Evolutionary conservation across 306 rosid genomes (phyloP).

Genomic region (Senna siamea): DNA sequence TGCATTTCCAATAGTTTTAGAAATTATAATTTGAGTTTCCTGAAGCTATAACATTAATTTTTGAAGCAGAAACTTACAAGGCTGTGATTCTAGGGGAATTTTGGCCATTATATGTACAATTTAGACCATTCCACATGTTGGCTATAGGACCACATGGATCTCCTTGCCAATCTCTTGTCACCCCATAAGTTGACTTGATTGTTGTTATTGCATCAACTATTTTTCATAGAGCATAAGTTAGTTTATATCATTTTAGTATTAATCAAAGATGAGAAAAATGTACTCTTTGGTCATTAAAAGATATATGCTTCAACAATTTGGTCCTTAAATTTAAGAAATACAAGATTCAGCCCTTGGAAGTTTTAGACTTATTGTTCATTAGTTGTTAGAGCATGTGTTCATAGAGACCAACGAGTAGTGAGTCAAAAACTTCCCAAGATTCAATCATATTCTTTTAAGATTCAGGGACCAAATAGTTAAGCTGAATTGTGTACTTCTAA

Average conservation of each 20-base stretch:
- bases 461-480: no score
- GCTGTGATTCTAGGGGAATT: conserved; percentile 46
- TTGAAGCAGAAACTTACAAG: conserved; percentile 41
- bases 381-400: no score
- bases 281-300: no score
- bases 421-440: no score
- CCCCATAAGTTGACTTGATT: conserved; percentile 50
- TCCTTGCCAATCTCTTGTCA: conserved; percentile 59
- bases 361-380: no score
- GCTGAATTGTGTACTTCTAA: no score
- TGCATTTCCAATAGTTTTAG: not conserved
- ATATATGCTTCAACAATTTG: no score
- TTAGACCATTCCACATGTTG: conserved; percentile 57
- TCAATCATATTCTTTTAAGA: no score
- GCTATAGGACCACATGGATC: conserved; percentile 56
- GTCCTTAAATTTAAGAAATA: no score
- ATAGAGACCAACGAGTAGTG: no score
- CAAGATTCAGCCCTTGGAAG: no score
- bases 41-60: conserved; percentile 19
- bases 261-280: not conserved
- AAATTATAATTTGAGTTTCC: not conserved
- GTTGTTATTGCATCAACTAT: conserved; percentile 52
- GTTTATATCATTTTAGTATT: not conserved
- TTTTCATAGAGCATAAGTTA: not conserved
- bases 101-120: conserved; percentile 33